Evolutionary conservation across 1,284 basidiomycete genomes (phyloP).

Genomic region (Ustilago vetiveriae): DNA sequence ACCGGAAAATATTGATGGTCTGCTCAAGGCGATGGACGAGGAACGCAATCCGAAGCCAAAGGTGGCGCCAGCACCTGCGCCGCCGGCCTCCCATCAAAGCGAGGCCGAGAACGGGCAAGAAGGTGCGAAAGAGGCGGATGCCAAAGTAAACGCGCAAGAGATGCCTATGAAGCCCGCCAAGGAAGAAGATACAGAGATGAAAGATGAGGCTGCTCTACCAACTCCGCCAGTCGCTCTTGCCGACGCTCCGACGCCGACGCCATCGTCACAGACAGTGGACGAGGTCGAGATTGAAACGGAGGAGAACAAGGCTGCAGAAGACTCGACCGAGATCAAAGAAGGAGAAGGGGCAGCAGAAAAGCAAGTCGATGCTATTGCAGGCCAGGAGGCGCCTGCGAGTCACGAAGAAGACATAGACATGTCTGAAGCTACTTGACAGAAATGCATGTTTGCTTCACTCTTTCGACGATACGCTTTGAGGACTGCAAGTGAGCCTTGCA

Average conservation of each 20-base stretch:
- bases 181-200: constrained; percentile 1
- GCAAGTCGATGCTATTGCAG: neutral
- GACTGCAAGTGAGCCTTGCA: no score
- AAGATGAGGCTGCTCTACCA: neutral
- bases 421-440: constrained; percentile 15
- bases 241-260: neutral
- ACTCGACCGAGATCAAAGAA: neutral
- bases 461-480: no score
- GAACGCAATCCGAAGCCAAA: constrained; percentile 42
- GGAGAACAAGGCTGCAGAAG: neutral
- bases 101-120: neutral
- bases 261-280: neutral
- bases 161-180: neutral
- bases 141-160: neutral
- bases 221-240: constrained; percentile 4
- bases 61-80: neutral
- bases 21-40: constrained; percentile 47
- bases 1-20: constrained; percentile 44
- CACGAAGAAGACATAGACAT: constrained; percentile 23
- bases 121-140: neutral
- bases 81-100: neutral
- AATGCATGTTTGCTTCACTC: neutral
- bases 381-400: constrained; percentile 7
- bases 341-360: neutral
- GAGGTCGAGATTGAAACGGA: no score